Base-by-base conservation (phyloP, 495 filamentous ascomycete species). In the Hypoxylon rickii region DNA sequence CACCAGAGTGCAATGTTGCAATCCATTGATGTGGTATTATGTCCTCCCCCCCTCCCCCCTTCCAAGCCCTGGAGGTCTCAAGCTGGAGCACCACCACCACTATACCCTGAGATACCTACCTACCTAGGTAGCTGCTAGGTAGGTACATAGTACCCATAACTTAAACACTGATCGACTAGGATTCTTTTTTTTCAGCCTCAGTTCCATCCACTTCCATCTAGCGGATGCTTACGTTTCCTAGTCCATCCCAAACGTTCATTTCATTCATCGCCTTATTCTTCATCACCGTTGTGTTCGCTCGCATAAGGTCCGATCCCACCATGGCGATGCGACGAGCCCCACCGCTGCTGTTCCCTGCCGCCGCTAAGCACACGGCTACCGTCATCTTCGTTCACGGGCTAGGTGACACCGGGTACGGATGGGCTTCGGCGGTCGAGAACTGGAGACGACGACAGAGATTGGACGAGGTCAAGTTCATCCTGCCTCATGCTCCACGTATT, bases 301-400 rank as follows among this genome's bases (percentile, higher is more conserved):
- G 41, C 6, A 16, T 36, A 26, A 34, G 21, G 31, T 55, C 42
- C 26, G 42, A 52, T 51, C 21, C 50, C 24, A 47, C 41, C 26
- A 69, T 77, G 76, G 38, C 73, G 12, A 58, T 65, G 19, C 26
- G 62, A 36, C 57, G 72, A 41, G 41, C 63, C 12, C 62, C 65
- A 34, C 73, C 74, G 6, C 76, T 93, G 40, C 77, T 96, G 5
- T 87, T 97, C 58, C 90, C 91, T 12, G 92, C 94, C n/a, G 78
- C 91, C 37, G 90, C 83, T 66, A 88, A 84, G 63, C 93, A 97
- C 69, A 97, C 94, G 33, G 90, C 93, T 24, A 96, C 93, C 2
- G 89, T 96, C 60, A 97, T 98, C 65, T 89, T 95, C 74, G 79
- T 90, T 38, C 94, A 98, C 65, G 94, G 94, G 5, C 78, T 97